Percentiles rank a stretch among this genome's conserved stretches.
These are phyloP conservation scores for Trametes punicea DNA, from an alignment of 768 basidiomycete genomes.

Conservation along the genomic window DNA sequence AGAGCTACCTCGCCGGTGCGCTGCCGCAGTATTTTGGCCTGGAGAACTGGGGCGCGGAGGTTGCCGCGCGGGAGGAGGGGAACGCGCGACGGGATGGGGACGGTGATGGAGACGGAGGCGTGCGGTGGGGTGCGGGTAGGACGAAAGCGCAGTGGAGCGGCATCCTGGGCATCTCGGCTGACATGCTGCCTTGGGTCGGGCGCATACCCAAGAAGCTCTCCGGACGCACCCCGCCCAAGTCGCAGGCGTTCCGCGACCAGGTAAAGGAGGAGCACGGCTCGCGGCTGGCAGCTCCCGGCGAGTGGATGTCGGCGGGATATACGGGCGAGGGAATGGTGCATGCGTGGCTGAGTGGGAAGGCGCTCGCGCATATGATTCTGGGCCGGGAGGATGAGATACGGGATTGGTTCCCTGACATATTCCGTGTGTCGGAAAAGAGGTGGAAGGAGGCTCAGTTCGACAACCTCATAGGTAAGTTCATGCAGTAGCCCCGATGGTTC, in stretches of 20 bases:
- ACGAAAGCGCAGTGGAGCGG: slow-evolving; percentile 64
- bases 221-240: slow-evolving; percentile 33
- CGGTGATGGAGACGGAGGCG: slow-evolving; percentile 15
- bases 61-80: slow-evolving; percentile 11
- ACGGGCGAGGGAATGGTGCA: slow-evolving; percentile 74
- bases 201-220: slow-evolving; percentile 50
- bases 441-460: slow-evolving; percentile 45
- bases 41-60: slow-evolving; percentile 42
- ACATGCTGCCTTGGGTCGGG: slow-evolving; percentile 69
- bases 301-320: slow-evolving; percentile 73
- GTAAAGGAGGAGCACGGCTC: not conserved
- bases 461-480: slow-evolving; percentile 23
- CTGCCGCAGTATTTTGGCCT: slow-evolving; percentile 53
- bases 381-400: slow-evolving; percentile 32
- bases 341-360: slow-evolving; percentile 61
- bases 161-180: slow-evolving; percentile 57
- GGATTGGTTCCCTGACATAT: slow-evolving; percentile 50
- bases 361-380: slow-evolving; percentile 58
- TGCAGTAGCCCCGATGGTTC: not conserved
- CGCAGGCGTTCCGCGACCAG: not conserved
- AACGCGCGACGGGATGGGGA: not conserved
- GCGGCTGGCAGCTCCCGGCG: slow-evolving; percentile 42
- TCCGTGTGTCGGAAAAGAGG: slow-evolving; percentile 46
- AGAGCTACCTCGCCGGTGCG: slow-evolving; percentile 45
- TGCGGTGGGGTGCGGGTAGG: slow-evolving; percentile 40